Evolutionary conservation across 192 early-diverging fungal species (phyloP), one percentile per base, ranked within the genome.

Genomic region (Coemansia sp.): DNA sequence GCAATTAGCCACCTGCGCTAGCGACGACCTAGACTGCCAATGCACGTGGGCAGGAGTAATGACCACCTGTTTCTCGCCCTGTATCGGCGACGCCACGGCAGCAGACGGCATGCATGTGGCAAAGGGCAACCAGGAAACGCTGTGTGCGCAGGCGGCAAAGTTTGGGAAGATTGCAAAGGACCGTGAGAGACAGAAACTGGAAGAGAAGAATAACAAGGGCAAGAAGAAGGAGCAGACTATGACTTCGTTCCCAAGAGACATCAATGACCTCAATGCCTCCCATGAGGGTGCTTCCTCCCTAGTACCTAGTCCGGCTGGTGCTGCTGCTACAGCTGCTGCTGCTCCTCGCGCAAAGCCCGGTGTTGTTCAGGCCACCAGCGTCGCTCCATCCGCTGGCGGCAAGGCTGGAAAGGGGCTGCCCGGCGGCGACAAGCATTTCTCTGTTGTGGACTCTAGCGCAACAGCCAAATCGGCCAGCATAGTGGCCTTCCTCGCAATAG

Each of bases 11-110:
- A 73, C 73, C 5, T 81, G 79, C 60, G 62, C 60, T 8, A 51
- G 65, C 59, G 79, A 81, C 51, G 73, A 81, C 58, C 53, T 76
- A 11, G 79, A 81, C 69, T 81, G 79, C 64, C 79, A 81, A 50
- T 81, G 79, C 36, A 73, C 60, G 0, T 81, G 79, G 79, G 79
- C 79, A 2, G 64, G 66, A 34, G 50, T 66, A 18, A 60, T 63
- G 6, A 73, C 73, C 24, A 72, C 70, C 0, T 81, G 79, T 57
- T 81, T 69, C 43, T 69, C 73, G 3, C 79, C 79, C n/a, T 81
- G 79, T 34, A 63, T 73, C 5, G 13, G 69, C 39, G 79, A 81
- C 7, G 69, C 72, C 35, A 66, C 69, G 28, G 71, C 67, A 16
- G 50, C 67, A 5, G 79, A 76, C 45, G 67, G 67, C 33, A 75